Evolutionary conservation across 2,329 filamentous ascomycete genomes (phyloP), one percentile per base, ranked within the genome.

Genomic region (Pseudophaeomoniella oleicola): DNA sequence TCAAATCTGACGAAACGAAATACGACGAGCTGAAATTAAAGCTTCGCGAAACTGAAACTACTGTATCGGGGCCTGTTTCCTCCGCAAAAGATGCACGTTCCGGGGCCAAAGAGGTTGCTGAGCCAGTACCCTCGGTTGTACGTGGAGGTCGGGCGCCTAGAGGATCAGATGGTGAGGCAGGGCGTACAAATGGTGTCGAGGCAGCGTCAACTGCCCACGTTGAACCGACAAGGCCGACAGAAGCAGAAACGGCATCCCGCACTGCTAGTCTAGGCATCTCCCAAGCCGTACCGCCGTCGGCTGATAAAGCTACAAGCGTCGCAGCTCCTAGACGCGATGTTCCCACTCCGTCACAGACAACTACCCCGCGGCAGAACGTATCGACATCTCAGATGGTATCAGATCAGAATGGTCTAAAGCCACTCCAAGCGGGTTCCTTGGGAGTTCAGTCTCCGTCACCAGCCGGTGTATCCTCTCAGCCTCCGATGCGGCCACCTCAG

Each of bases 1-100:
- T 94, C 40, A 67, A 71, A 40, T 72, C 81, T 38, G 79, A 90
- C 42, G 87, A 94, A 61, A 68, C 66, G 40, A 67, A 64, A 36
- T 81, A 79, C 50, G 67, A 71, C 16, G 60, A 60, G 13, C 59
- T 88, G 31, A 71, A 76, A 54, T 66, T 65, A 40, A 80, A 94
- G 45, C 73, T 92, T 35, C 62, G 66, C 29, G 68, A 76, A 39
- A 68, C 90, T 34, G 74, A 87, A 53, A 66, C 68, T 49, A 71
- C 70, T n/a, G n/a, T n/a, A n/a, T n/a, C n/a, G n/a, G n/a, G n/a
- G n/a, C n/a, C n/a, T n/a, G n/a, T n/a, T n/a, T n/a, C n/a, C n/a
- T n/a, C n/a, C n/a, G n/a, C n/a, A n/a, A n/a, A n/a, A n/a, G n/a
- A n/a, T n/a, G n/a, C n/a, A n/a, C n/a, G n/a, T n/a, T n/a, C n/a